phyloP scores from a whole-genome alignment of 2,329 filamentous ascomycete species.

The Colletotrichum sp. region DNA sequence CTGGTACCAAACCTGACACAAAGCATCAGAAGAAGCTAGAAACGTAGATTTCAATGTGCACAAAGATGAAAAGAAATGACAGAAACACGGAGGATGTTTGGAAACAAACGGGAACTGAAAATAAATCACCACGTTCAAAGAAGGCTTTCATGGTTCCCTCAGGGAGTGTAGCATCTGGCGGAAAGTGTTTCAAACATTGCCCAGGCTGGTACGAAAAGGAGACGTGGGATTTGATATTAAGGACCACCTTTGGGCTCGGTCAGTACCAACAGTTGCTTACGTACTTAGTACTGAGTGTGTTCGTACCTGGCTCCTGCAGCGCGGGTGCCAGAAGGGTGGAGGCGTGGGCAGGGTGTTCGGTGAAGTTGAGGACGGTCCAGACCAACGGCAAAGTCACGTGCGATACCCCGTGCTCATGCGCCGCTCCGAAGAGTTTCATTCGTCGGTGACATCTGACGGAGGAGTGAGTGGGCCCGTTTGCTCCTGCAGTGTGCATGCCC shows the following conservation, averaged over 20 bases:
- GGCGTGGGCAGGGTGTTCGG: neutral
- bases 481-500: neutral
- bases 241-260: neutral
- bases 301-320: neutral
- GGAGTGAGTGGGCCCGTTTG: conserved; percentile 8
- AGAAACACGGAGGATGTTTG: neutral
- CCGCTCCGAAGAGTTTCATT: neutral
- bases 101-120: neutral
- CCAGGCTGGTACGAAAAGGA: neutral
- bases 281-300: neutral
- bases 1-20: neutral
- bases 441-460: conserved; percentile 8
- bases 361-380: neutral
- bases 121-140: neutral
- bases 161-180: neutral
- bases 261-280: neutral
- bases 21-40: neutral
- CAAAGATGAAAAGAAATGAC: neutral
- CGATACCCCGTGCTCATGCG: neutral
- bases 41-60: neutral
- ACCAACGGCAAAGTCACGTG: neutral
- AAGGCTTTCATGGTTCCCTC: neutral
- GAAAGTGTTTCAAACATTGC: neutral
- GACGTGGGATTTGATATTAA: neutral
- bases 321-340: neutral